phyloP scores from a whole-genome alignment of 176 grass and related monocot genomes.

The Raddia guianensis region DNA sequence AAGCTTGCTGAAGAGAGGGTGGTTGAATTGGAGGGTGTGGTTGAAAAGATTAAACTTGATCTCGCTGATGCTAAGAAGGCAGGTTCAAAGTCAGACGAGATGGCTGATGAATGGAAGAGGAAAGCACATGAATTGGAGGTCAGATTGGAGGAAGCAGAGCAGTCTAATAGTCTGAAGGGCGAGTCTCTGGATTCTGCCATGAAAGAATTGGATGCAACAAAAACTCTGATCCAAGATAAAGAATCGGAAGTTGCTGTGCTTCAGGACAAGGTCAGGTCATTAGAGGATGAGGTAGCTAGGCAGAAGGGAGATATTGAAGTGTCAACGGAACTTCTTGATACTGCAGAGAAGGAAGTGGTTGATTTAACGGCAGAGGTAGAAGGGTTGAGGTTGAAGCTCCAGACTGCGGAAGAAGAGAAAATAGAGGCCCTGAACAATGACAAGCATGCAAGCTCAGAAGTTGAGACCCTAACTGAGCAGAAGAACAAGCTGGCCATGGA shows the following conservation, averaged over 20 bases:
- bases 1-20: constrained; percentile 52
- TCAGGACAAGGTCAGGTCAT: constrained; percentile 60
- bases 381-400: constrained; percentile 65
- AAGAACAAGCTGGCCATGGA: constrained; percentile 61
- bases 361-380: constrained; percentile 49
- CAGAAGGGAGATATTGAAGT: constrained; percentile 51
- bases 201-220: constrained; percentile 69
- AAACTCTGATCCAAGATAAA: constrained; percentile 56
- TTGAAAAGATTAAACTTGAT: constrained; percentile 51
- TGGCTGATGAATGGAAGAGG: constrained; percentile 60
- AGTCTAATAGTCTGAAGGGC: constrained; percentile 54
- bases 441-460: constrained; percentile 47
- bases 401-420: constrained; percentile 46
- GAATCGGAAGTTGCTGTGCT: constrained; percentile 59
- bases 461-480: constrained; percentile 55
- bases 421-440: constrained; percentile 43
- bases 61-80: constrained; percentile 54
- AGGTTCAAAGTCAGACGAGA: constrained; percentile 31
- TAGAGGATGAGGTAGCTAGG: constrained; percentile 65
- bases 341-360: constrained; percentile 63
- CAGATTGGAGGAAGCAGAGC: constrained; percentile 68
- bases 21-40: constrained; percentile 46
- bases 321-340: constrained; percentile 38
- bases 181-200: constrained; percentile 60
- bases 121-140: constrained; percentile 60